A percentile compares a stretch with the other conserved stretches of the same genome.
phyloP scores from a whole-genome alignment of 2,329 filamentous ascomycete genomes.

The Claviceps spartinae region DNA sequence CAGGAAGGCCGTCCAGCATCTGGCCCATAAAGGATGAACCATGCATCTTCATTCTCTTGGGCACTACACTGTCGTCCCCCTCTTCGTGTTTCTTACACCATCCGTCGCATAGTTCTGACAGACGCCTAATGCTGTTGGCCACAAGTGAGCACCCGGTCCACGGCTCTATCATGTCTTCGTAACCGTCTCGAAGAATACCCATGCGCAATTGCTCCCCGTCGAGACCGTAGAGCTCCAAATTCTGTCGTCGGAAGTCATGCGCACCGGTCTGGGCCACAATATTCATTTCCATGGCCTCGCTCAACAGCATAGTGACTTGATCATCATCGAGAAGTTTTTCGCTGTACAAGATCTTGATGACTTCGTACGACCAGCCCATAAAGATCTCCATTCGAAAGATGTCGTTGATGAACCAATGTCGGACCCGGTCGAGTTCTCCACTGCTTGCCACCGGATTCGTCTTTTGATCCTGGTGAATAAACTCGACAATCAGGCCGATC shows the following conservation, averaged over 20 bases:
- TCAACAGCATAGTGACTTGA: slow-evolving; percentile 40
- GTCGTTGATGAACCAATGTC: slow-evolving; percentile 78
- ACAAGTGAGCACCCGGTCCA: slow-evolving; percentile 67
- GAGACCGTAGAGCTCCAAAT: slow-evolving; percentile 61
- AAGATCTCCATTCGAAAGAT: slow-evolving; percentile 59
- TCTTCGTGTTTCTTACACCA: slow-evolving; percentile 38
- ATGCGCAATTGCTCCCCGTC: slow-evolving; percentile 50
- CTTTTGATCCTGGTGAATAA: slow-evolving; percentile 65
- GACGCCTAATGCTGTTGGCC: slow-evolving; percentile 47
- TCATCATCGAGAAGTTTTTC: slow-evolving; percentile 43
- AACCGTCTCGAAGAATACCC: slow-evolving; percentile 49
- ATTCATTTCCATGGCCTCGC: slow-evolving; percentile 53
- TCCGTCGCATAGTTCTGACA: slow-evolving; percentile 42
- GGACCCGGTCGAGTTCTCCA: slow-evolving; percentile 64
- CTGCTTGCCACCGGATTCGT: slow-evolving; percentile 48
- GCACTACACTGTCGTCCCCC: slow-evolving; percentile 14
- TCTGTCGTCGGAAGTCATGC: slow-evolving; percentile 58
- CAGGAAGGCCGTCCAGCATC: slow-evolving; percentile 35
- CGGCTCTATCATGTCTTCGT: slow-evolving; percentile 59
- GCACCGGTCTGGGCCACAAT: slow-evolving; percentile 45
- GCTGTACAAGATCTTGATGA: slow-evolving; percentile 58
- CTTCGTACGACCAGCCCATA: slow-evolving; percentile 65
- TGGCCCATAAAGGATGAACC: slow-evolving; percentile 28
- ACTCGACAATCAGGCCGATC: slow-evolving; percentile 59
- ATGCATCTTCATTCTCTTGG: slow-evolving; percentile 20